These are phyloP conservation scores for Laburnicola sp. DNA, from an alignment of 2,329 filamentous ascomycete species.

Conservation along the genomic window DNA sequence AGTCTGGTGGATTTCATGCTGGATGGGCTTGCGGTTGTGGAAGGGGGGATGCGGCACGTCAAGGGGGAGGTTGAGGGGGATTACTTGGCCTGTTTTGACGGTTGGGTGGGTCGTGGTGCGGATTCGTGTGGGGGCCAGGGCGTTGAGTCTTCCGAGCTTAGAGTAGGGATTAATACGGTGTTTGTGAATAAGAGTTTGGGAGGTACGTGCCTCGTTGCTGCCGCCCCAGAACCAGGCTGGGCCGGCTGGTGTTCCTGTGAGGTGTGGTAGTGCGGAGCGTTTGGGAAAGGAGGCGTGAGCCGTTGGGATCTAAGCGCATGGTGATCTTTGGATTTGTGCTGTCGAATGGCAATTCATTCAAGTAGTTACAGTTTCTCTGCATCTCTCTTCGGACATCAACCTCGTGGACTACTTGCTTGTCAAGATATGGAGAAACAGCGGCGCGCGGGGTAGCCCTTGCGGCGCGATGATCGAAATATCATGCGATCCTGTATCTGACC, in stretches of 20 bases:
- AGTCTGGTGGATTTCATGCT: conserved; percentile 38
- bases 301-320: conserved; percentile 27
- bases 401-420: no score
- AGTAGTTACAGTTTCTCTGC: no score
- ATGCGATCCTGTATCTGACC: no score
- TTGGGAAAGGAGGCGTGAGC: conserved; percentile 26
- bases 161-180: no score
- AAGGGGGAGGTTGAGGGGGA: conserved; percentile 65
- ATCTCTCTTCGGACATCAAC: no score
- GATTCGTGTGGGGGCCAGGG: conserved; percentile 60
- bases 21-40: conserved; percentile 60
- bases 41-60: conserved; percentile 58
- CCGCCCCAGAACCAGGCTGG: conserved; percentile 33
- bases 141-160: conserved; percentile 63
- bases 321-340: not conserved
- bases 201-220: conserved; percentile 15
- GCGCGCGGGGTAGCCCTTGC: no score
- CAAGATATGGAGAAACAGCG: no score
- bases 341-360: no score
- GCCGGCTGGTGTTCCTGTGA: conserved; percentile 25
- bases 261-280: conserved; percentile 23
- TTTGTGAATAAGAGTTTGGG: no score
- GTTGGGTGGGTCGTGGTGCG: conserved; percentile 52
- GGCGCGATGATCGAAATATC: no score
- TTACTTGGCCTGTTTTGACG: conserved; percentile 56